Percentiles rank a stretch among this genome's conserved stretches.
phyloP scores from a whole-genome alignment of 2,329 filamentous ascomycete genomes.

The Epichloe uncinata region DNA sequence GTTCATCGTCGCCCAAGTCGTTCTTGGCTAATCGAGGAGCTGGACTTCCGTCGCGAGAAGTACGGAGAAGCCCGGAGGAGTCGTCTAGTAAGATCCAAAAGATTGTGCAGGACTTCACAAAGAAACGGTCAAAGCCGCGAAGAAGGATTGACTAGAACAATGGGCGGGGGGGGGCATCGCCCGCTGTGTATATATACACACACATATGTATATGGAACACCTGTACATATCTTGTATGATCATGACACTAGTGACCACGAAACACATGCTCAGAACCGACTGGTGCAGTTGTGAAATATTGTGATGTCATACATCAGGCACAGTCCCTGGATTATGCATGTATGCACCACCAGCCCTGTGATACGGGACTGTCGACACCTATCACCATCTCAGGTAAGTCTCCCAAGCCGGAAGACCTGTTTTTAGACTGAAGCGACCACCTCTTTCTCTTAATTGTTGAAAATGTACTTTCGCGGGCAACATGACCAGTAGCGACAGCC shows the following conservation, averaged over 20 bases:
- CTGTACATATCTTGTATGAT: conserved; percentile 25
- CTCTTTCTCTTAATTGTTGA: not conserved
- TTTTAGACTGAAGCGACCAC: not conserved
- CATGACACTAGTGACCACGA: conserved; percentile 15
- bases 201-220: conserved; percentile 22
- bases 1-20: conserved; percentile 23
- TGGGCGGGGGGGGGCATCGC: conserved; percentile 13
- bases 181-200: conserved; percentile 27
- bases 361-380: not conserved
- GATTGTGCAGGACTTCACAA: conserved; percentile 24
- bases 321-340: not conserved
- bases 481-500: not conserved
- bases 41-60: conserved; percentile 13
- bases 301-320: not conserved
- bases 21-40: conserved; percentile 17
- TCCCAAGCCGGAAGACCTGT: not conserved
- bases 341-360: too few relatives aligned
- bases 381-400: not conserved
- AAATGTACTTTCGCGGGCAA: not conserved
- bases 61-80: conserved; percentile 34
- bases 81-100: conserved; percentile 35
- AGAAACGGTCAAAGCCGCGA: conserved; percentile 28
- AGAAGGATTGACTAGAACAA: conserved; percentile 27
- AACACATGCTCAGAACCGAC: not conserved
- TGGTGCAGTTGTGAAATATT: not conserved